Conservation (phyloP, 768 basidiomycete genomes). For the Omphalotus guepiniiformis region DNA sequence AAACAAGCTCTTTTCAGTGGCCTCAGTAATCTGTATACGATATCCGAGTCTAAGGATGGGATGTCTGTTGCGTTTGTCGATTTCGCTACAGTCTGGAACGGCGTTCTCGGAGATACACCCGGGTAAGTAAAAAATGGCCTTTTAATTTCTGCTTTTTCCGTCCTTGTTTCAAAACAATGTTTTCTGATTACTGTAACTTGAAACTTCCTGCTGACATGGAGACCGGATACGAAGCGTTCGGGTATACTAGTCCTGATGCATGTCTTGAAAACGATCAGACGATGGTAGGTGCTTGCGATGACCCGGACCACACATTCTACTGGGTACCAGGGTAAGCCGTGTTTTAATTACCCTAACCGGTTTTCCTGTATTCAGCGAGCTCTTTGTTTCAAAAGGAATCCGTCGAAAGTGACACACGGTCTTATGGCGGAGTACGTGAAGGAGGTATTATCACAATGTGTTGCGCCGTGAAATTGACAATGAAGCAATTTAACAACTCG, state of each 20-base stretch:
- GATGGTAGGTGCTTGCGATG: neutral
- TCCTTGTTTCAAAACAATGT: no score
- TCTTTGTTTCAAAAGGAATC: neutral
- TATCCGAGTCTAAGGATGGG: slow-evolving; percentile 21
- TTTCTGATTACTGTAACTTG: no score
- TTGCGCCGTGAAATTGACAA: no score
- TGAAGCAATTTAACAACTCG: no score
- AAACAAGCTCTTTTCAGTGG: slow-evolving; percentile 39
- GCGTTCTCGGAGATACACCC: slow-evolving; percentile 34
- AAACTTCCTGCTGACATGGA: no score
- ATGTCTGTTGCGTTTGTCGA: slow-evolving; percentile 44
- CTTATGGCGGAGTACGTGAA: slow-evolving; percentile 6
- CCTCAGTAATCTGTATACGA: slow-evolving; percentile 28
- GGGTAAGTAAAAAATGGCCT: slow-evolving; percentile 43
- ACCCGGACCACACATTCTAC: slow-evolving; percentile 8
- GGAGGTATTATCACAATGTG: slow-evolving; percentile 3
- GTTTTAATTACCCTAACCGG: no score
- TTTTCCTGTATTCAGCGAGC: neutral
- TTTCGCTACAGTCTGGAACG: slow-evolving; percentile 44
- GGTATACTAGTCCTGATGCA: slow-evolving; percentile 33
- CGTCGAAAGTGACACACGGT: slow-evolving; percentile 1
- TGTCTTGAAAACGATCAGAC: slow-evolving; percentile 3
- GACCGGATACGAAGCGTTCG: slow-evolving; percentile 47
- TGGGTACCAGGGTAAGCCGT: slow-evolving; percentile 7
- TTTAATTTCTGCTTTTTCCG: slow-evolving; percentile 26